Conservation (phyloP, 148 eudicot genomes). For the Selenicereus undatus region DNA sequence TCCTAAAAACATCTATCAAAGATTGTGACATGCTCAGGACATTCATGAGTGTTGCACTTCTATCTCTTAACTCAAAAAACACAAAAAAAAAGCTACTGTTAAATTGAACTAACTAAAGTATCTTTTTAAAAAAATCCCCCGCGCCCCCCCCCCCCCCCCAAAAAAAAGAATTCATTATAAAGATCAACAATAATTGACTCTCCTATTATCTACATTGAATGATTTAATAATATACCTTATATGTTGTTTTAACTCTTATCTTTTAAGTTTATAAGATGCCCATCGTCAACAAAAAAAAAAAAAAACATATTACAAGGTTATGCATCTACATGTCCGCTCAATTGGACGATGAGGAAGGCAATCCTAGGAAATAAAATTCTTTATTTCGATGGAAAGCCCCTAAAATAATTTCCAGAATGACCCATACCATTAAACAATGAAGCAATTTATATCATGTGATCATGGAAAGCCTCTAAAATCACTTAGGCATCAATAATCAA, state of each 20-base stretch:
- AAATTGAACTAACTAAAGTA: too few relatives aligned
- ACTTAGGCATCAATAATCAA: background rate
- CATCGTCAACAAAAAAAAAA: too few relatives aligned
- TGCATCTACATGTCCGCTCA: background rate
- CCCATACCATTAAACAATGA: background rate
- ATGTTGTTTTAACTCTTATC: too few relatives aligned
- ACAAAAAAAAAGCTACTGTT: background rate
- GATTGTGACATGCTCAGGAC: background rate
- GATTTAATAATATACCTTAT: too few relatives aligned
- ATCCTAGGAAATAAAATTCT: too few relatives aligned
- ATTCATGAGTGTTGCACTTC: background rate
- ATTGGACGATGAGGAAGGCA: background rate
- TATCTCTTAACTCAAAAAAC: background rate
- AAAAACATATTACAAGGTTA: background rate
- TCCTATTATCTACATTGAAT: background rate
- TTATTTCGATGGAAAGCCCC: background rate
- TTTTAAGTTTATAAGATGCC: too few relatives aligned
- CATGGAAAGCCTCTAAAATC: background rate
- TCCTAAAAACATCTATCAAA: too few relatives aligned
- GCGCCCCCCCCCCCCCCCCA: too few relatives aligned
- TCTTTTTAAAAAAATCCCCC: too few relatives aligned
- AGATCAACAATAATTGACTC: background rate
- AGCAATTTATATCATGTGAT: slow-evolving; percentile 3
- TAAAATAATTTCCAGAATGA: background rate
- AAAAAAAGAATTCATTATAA: background rate